phyloP scores from a whole-genome alignment of 163 green algal species.

The Coccomyxa subellipsoidea region DNA sequence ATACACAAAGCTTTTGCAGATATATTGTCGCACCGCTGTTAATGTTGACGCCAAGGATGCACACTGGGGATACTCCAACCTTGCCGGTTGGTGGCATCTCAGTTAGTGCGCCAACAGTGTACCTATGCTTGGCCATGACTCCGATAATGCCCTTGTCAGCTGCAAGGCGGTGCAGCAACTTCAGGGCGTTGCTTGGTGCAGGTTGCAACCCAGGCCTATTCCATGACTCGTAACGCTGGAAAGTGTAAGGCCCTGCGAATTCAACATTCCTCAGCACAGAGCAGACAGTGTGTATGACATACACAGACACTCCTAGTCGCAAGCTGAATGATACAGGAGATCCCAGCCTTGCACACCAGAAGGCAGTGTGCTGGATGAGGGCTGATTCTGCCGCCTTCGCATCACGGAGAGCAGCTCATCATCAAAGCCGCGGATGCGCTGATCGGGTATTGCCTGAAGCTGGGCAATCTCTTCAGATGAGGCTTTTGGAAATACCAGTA shows the following conservation, averaged over 20 bases:
- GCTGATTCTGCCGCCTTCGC: background rate
- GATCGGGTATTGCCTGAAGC: background rate
- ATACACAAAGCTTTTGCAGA: background rate
- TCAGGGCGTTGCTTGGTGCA: slow-evolving; percentile 38
- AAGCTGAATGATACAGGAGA: background rate
- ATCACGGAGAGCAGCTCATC: background rate
- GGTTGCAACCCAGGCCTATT: slow-evolving; percentile 31
- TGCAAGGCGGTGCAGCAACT: slow-evolving; percentile 52
- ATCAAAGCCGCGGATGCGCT: slow-evolving; percentile 5
- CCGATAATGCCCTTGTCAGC: slow-evolving; percentile 50
- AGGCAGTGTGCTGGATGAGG: background rate
- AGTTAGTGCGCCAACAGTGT: slow-evolving; percentile 57
- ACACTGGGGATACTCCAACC: slow-evolving; percentile 55
- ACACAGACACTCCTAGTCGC: background rate
- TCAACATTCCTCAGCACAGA: background rate
- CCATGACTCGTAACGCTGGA: slow-evolving; percentile 38
- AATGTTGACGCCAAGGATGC: slow-evolving; percentile 79
- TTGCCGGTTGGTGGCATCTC: slow-evolving; percentile 77
- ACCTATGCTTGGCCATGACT: slow-evolving; percentile 56
- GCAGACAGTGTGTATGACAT: too few relatives aligned
- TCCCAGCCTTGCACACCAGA: background rate
- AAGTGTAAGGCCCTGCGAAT: slow-evolving; percentile 25
- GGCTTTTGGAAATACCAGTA: background rate
- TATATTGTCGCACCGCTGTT: slow-evolving; percentile 42
- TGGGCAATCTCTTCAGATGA: background rate